phyloP scores from a whole-genome alignment of 1,139 yeast genomes.

The Kodamaea anthophila region DNA sequence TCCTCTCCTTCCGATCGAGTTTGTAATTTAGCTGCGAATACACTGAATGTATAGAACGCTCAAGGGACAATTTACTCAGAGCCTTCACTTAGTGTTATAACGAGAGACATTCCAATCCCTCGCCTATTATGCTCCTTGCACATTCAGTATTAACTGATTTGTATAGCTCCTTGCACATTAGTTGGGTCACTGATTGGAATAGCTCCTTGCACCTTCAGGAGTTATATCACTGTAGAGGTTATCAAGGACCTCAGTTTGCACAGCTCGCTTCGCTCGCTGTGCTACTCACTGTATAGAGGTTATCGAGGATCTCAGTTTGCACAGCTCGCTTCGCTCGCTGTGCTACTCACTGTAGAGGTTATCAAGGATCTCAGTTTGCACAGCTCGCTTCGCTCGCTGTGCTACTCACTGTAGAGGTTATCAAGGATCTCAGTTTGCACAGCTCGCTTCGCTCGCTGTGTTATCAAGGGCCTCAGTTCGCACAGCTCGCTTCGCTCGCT shows the following conservation, averaged over 20 bases:
- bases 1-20: background rate
- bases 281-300: background rate
- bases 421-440: background rate
- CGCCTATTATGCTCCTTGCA: no score
- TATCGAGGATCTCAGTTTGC: background rate
- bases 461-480: background rate
- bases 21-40: background rate
- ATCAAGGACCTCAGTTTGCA: no score
- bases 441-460: background rate
- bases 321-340: background rate
- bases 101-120: no score
- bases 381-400: background rate
- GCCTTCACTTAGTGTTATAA: no score
- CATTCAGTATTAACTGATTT: no score
- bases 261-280: background rate
- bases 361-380: background rate
- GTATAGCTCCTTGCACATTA: no score
- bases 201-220: no score
- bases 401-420: slow-evolving; percentile 1
- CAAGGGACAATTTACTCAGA: no score
- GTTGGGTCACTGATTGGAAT: no score
- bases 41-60: no score
- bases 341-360: background rate
- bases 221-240: no score
- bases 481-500: background rate